Conservation (phyloP, 176 grass and related monocot genomes). For the Oryza glaberrima region DNA sequence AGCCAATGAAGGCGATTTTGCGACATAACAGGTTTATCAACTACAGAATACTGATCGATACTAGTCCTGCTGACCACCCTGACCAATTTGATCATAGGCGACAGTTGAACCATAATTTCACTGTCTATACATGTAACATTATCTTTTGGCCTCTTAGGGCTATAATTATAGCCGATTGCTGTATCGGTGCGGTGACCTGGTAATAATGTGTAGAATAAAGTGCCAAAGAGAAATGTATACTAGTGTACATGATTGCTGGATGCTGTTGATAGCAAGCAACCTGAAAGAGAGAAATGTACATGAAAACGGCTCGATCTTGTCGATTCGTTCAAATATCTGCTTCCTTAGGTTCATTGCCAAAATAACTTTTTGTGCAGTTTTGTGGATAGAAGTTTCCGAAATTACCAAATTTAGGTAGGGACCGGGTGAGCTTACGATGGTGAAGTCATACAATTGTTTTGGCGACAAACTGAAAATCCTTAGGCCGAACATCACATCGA, state of each 20-base stretch:
- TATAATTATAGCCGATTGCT: slow-evolving; percentile 20
- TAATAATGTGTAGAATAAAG: slow-evolving; percentile 41
- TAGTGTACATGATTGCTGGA: slow-evolving; percentile 36
- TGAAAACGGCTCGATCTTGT: not conserved
- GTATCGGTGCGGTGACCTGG: slow-evolving; percentile 10
- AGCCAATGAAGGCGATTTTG: slow-evolving; percentile 3
- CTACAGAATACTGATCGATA: slow-evolving; percentile 4
- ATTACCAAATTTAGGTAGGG: too few species aligned
- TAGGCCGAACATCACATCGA: too few species aligned
- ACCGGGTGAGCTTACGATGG: too few species aligned
- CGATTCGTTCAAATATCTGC: not conserved
- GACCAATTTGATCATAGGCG: slow-evolving; percentile 29
- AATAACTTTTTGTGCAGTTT: too few species aligned
- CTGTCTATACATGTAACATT: slow-evolving; percentile 38
- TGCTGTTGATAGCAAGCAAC: slow-evolving; percentile 35
- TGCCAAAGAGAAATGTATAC: slow-evolving; percentile 15
- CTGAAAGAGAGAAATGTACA: slow-evolving; percentile 26
- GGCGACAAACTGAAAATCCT: too few species aligned
- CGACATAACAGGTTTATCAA: not conserved
- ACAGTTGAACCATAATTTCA: not conserved
- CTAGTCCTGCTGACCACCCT: slow-evolving; percentile 11
- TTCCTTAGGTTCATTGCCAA: not conserved
- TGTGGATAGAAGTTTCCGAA: too few species aligned
- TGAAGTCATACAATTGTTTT: too few species aligned
- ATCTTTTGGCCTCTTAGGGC: slow-evolving; percentile 34